These are phyloP conservation scores for Cryptosporidium bovis DNA, from an alignment of 169 alveolate genomes.

Conservation along the genomic window DNA sequence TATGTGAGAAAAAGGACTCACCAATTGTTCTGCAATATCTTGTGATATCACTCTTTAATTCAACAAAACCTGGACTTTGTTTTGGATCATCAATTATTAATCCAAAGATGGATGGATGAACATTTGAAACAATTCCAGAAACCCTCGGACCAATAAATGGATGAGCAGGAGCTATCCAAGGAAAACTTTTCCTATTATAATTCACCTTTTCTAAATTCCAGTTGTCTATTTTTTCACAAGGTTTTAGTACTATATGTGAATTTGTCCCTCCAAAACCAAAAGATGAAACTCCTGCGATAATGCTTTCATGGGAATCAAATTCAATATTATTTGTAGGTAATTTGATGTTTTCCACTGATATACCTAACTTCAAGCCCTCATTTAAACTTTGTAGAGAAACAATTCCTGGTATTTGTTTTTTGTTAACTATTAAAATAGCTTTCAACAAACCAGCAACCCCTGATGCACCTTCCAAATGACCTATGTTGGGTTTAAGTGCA, in stretches of 20 bases:
- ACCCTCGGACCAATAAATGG: conserved; percentile 69
- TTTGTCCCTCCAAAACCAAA: conserved; percentile 85
- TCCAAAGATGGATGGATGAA: conserved; percentile 43
- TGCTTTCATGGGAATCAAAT: conserved; percentile 15
- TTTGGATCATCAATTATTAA: conserved; percentile 35
- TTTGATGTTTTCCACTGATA: conserved; percentile 2
- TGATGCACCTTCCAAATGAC: conserved; percentile 81
- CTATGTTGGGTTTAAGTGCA: conserved; percentile 78
- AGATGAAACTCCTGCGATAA: conserved; percentile 82
- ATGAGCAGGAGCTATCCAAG: conserved; percentile 71
- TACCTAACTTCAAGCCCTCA: conserved; percentile 45
- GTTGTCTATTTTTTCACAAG: background rate
- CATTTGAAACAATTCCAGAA: conserved; percentile 10
- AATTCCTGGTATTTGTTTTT: conserved; percentile 78
- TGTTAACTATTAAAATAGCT: conserved; percentile 68
- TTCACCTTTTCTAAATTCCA: conserved; percentile 39
- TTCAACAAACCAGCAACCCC: conserved; percentile 79
- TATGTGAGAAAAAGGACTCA: background rate
- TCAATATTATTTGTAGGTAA: conserved; percentile 38
- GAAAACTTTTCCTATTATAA: conserved; percentile 31
- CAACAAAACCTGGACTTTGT: background rate
- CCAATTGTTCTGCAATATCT: conserved; percentile 61
- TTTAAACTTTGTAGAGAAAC: conserved; percentile 78
- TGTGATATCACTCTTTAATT: conserved; percentile 18
- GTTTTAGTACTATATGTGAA: conserved; percentile 77